Conservation (phyloP, 768 basidiomycete species). For the Boletus insuetus region DNA sequence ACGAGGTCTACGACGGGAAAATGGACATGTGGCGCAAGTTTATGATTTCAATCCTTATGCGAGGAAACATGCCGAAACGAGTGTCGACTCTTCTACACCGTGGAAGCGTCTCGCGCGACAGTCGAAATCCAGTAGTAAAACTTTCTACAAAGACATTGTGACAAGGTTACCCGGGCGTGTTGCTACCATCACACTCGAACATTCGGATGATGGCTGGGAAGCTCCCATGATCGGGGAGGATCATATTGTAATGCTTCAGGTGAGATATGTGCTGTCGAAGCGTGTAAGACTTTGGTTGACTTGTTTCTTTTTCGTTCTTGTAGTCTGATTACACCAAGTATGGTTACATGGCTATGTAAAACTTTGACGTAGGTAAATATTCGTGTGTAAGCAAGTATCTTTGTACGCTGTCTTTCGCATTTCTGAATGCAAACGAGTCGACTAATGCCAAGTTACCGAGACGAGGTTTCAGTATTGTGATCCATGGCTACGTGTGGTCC, state of each 20-base stretch:
- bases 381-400: neutral
- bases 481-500: too few species aligned
- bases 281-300: neutral
- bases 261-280: slow-evolving; percentile 3
- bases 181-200: slow-evolving; percentile 10
- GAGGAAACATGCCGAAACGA: slow-evolving; percentile 12
- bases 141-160: slow-evolving; percentile 21
- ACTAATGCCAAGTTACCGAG: too few species aligned
- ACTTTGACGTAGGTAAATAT: neutral
- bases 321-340: slow-evolving; percentile 16
- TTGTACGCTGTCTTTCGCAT: too few species aligned
- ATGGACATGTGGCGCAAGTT: slow-evolving; percentile 17
- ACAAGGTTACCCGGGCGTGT: slow-evolving; percentile 32
- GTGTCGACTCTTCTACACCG: neutral
- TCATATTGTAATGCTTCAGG: slow-evolving; percentile 33
- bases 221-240: slow-evolving; percentile 38
- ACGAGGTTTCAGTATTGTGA: too few species aligned
- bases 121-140: slow-evolving; percentile 3
- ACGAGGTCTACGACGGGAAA: slow-evolving; percentile 21
- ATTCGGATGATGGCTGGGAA: slow-evolving; percentile 22
- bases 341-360: slow-evolving; percentile 30
- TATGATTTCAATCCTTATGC: slow-evolving; percentile 36
- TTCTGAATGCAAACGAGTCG: too few species aligned
- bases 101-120: slow-evolving; percentile 18
- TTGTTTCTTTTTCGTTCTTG: neutral